phyloP scores from a whole-genome alignment of 2,329 filamentous ascomycete genomes.

The Xylariaceae sp. region DNA sequence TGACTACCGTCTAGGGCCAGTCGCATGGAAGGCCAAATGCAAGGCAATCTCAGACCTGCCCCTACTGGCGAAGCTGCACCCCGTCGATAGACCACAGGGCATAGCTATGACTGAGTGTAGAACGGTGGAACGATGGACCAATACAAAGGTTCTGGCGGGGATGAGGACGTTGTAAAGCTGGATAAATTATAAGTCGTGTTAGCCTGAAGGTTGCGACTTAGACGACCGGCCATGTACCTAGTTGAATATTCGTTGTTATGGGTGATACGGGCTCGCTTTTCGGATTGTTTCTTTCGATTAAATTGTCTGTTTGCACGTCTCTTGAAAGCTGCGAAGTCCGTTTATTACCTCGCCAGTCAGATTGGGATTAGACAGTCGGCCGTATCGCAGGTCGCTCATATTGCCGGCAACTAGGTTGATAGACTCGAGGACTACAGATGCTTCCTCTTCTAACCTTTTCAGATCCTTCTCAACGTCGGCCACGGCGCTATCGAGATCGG shows the following conservation, averaged over 20 bases:
- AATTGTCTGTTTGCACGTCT: slow-evolving; percentile 51
- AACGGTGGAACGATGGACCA: neutral
- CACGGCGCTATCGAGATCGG: slow-evolving; percentile 63
- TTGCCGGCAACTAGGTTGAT: slow-evolving; percentile 63
- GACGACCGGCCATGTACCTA: neutral
- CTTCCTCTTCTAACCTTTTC: slow-evolving; percentile 58
- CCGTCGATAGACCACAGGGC: slow-evolving; percentile 21
- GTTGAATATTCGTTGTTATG: slow-evolving; percentile 22
- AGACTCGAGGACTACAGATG: slow-evolving; percentile 51
- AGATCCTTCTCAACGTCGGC: slow-evolving; percentile 64
- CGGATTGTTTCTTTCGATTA: slow-evolving; percentile 21
- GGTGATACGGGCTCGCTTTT: slow-evolving; percentile 9
- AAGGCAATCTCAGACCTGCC: slow-evolving; percentile 23
- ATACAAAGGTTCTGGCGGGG: neutral
- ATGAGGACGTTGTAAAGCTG: neutral
- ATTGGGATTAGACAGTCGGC: slow-evolving; percentile 60
- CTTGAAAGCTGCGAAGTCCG: slow-evolving; percentile 58
- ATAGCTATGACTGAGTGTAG: neutral
- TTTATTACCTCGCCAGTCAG: slow-evolving; percentile 62
- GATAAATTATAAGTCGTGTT: neutral
- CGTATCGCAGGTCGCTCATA: slow-evolving; percentile 78
- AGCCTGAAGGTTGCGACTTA: neutral
- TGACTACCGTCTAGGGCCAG: slow-evolving; percentile 20
- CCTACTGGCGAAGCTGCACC: slow-evolving; percentile 27
- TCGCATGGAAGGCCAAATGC: slow-evolving; percentile 25